Evolutionary conservation across 495 filamentous ascomycete genomes (phyloP), one percentile per base, ranked within the genome.

Genomic region (Penicillium coprophilum): DNA sequence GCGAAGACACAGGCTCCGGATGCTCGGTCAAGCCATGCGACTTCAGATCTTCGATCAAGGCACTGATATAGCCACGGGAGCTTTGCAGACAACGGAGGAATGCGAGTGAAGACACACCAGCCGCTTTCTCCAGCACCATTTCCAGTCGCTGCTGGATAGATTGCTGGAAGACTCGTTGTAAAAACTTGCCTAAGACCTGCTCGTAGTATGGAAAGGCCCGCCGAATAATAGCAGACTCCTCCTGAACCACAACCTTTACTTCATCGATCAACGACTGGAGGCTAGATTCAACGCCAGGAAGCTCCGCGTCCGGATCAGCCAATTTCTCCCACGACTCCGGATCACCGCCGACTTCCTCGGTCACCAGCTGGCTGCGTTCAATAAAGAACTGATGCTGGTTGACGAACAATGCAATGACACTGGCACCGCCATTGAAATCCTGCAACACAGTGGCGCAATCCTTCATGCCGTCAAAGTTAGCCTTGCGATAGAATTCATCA

Each of bases 341-440:
- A 65, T 96, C 91, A 5, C 85, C 85, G 31, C 77, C 87, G 17
- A 97, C 85, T 67, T 99, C 93, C 59, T 97, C 95, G 0, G 90
- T 91, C 17, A 96, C 87, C 57, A 96, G 76, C 63, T 95, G 89
- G 65, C 87, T 90, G 15, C 90, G 79, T 61, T 97, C 92, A 62
- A 99, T 97, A 75, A 99, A 99, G 74, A 97, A 97, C 65, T 96
- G 88, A 74, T 97, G 95, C 72, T 99, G 95, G 71, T 99, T 99
- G 61, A 99, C 93, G 67, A 96, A 99, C 45, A 92, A 79, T 28
- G 88, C 92, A 64, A 97, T 92, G 46, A 96, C 94, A 72, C 91
- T 96, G 46, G 89, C 83, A 32, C 95, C 95, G 30, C 91, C 90
- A 73, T 91, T 96, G 80, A 99, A 99, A 76, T 97, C 94, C 66